A percentile compares a stretch with the other conserved stretches of the same genome.
These are phyloP conservation scores for Scedosporium aurantiacum DNA, from an alignment of 2,329 filamentous ascomycete species.

Conservation along the genomic window DNA sequence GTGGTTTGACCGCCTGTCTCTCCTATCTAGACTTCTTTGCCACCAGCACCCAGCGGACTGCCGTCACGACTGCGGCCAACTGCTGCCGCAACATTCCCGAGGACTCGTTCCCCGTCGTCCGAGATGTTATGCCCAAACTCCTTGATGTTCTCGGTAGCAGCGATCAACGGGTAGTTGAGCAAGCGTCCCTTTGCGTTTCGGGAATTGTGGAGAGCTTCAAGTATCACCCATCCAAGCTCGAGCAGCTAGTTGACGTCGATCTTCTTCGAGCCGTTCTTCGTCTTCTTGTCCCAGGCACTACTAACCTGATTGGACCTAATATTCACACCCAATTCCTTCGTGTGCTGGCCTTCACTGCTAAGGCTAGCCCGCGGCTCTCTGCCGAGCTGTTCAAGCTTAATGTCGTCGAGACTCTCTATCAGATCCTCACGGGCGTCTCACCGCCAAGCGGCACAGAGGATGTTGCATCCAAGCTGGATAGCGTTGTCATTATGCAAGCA, in stretches of 20 bases:
- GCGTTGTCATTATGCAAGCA: conserved; percentile 96
- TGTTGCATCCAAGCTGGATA: conserved; percentile 79
- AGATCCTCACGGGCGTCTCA: conserved; percentile 92
- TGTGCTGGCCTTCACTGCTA: conserved; percentile 80
- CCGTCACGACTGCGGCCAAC: conserved; percentile 93
- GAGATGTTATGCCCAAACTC: conserved; percentile 92
- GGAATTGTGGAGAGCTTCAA: conserved; percentile 96
- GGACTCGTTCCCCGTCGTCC: conserved; percentile 83
- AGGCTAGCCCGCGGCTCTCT: conserved; percentile 76
- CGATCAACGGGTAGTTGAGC: conserved; percentile 93
- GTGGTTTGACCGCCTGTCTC: conserved; percentile 87
- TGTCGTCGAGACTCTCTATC: conserved; percentile 92
- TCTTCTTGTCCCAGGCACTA: conserved; percentile 82
- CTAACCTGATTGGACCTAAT: conserved; percentile 84
- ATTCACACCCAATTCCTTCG: conserved; percentile 96
- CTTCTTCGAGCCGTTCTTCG: conserved; percentile 76
- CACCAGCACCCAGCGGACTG: conserved; percentile 90
- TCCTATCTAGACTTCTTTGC: conserved; percentile 96
- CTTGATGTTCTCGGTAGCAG: conserved; percentile 82
- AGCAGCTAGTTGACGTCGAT: conserved; percentile 83
- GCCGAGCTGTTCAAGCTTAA: conserved; percentile 92
- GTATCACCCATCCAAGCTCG: conserved; percentile 74
- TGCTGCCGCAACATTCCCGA: conserved; percentile 95
- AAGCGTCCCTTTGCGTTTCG: conserved; percentile 89
- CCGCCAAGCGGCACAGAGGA: conserved; percentile 71